A percentile compares a stretch with the other conserved stretches of the same genome.
Conservation (phyloP, 2,329 filamentous ascomycete species). For the Clarireedia sp. region DNA sequence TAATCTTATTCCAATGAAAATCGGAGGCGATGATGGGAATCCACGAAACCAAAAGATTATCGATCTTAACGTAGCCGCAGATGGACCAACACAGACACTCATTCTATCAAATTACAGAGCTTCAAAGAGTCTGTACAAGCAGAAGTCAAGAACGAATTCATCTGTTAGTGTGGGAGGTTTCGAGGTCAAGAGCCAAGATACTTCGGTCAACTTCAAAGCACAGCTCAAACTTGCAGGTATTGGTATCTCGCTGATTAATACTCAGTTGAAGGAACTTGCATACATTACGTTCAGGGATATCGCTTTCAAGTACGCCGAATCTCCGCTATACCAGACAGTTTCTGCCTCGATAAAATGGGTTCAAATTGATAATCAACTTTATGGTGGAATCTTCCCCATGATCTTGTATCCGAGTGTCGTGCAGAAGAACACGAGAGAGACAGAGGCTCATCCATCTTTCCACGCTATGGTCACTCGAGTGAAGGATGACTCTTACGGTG, state of each 20-base stretch:
- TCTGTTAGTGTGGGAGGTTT: slow-evolving; percentile 60
- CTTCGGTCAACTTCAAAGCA: slow-evolving; percentile 79
- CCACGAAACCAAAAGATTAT: slow-evolving; percentile 72
- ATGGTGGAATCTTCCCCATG: slow-evolving; percentile 96
- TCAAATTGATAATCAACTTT: slow-evolving; percentile 96
- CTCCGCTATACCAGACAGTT: slow-evolving; percentile 85
- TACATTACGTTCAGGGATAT: slow-evolving; percentile 92
- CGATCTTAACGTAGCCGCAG: slow-evolving; percentile 91
- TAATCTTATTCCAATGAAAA: slow-evolving; percentile 89
- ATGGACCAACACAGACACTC: slow-evolving; percentile 89
- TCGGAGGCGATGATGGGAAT: slow-evolving; percentile 43
- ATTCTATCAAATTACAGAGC: slow-evolving; percentile 90
- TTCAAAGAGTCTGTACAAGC: slow-evolving; percentile 83
- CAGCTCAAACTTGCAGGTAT: slow-evolving; percentile 84
- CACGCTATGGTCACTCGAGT: slow-evolving; percentile 87
- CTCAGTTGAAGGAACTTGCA: slow-evolving; percentile 82
- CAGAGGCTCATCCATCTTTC: slow-evolving; percentile 91
- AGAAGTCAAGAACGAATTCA: slow-evolving; percentile 45
- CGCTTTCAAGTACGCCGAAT: slow-evolving; percentile 84
- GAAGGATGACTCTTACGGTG: slow-evolving; percentile 97
- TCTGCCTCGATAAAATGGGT: slow-evolving; percentile 96
- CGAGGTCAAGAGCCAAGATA: slow-evolving; percentile 88
- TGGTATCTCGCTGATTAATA: slow-evolving; percentile 88
- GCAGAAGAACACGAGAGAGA: slow-evolving; percentile 87
- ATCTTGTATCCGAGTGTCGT: slow-evolving; percentile 96